Percentiles rank a stretch among this genome's conserved stretches.
Conservation (phyloP, 2,329 filamentous ascomycete genomes). For the Colletotrichum limetticola region DNA sequence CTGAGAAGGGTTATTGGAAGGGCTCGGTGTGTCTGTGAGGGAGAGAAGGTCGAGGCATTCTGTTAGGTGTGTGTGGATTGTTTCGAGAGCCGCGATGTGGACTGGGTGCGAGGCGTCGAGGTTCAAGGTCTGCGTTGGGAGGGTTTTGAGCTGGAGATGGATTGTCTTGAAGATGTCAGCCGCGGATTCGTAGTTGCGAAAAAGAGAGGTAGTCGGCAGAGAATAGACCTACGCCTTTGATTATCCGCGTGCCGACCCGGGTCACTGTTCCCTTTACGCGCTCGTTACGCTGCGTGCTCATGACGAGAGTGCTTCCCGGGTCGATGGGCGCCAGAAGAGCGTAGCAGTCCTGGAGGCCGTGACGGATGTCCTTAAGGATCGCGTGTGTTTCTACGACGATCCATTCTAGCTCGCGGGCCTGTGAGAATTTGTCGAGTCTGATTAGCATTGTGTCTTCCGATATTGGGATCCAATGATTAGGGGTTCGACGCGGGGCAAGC, state of each 20-base stretch:
- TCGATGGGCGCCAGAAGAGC: conserved; percentile 86
- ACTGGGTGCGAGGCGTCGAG: conserved; percentile 62
- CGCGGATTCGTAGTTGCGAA: background rate
- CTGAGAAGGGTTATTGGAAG: conserved; percentile 66
- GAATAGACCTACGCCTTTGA: conserved; percentile 78
- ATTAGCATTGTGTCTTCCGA: conserved; percentile 43
- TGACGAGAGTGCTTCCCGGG: conserved; percentile 86
- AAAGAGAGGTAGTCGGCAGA: background rate
- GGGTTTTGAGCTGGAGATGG: conserved; percentile 79
- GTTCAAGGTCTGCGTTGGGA: conserved; percentile 62
- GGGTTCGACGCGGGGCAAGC: no score
- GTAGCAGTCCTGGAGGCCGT: conserved; percentile 88
- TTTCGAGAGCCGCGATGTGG: conserved; percentile 75
- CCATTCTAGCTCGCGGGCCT: conserved; percentile 67
- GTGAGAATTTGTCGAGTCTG: conserved; percentile 38
- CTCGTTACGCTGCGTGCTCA: conserved; percentile 89
- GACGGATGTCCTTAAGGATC: conserved; percentile 61
- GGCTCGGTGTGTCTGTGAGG: conserved; percentile 62
- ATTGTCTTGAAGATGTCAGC: conserved; percentile 66
- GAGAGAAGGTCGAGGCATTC: conserved; percentile 85
- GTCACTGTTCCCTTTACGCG: conserved; percentile 93
- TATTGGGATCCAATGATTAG: background rate
- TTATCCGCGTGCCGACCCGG: conserved; percentile 87
- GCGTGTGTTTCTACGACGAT: conserved; percentile 61
- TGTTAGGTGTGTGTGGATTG: conserved; percentile 81